These are phyloP conservation scores for Diddensiella transvaalensis DNA, from an alignment of 805 yeast genomes.

Conservation along the genomic window DNA sequence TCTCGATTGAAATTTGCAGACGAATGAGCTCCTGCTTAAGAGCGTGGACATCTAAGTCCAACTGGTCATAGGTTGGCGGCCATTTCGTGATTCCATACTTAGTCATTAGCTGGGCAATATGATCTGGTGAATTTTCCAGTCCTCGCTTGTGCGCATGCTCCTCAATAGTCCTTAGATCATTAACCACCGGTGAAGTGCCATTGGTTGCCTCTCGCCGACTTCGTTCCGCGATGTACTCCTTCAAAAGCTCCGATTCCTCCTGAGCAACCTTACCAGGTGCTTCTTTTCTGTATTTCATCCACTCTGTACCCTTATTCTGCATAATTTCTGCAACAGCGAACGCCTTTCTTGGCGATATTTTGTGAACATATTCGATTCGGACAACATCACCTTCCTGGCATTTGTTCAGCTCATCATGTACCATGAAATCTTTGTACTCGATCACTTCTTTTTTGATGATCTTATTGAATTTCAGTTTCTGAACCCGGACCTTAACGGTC, in stretches of 20 bases:
- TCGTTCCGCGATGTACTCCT: conserved; percentile 53
- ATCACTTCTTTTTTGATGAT: conserved; percentile 51
- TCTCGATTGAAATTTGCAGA: conserved; percentile 35
- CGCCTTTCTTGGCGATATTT: conserved; percentile 72
- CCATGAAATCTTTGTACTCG: conserved; percentile 77
- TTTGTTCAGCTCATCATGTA: conserved; percentile 88
- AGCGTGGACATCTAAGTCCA: conserved; percentile 41
- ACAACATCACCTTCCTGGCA: conserved; percentile 96
- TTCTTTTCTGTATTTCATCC: conserved; percentile 70
- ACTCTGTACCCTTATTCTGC: conserved; percentile 85
- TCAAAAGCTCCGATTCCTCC: conserved; percentile 61
- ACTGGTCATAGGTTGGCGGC: conserved; percentile 42
- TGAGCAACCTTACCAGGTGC: conserved; percentile 62
- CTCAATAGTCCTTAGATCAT: conserved; percentile 24
- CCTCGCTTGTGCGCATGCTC: conserved; percentile 20
- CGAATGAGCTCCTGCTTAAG: conserved; percentile 37
- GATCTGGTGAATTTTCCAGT: conserved; percentile 31
- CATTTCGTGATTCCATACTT: conserved; percentile 47
- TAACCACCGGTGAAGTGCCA: conserved; percentile 23
- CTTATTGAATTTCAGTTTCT: conserved; percentile 68
- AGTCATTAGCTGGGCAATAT: conserved; percentile 38
- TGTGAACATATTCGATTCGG: conserved; percentile 80
- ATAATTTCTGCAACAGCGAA: conserved; percentile 93
- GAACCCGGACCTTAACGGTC: conserved; percentile 90
- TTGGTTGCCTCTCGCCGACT: conserved; percentile 28